Evolutionary conservation across 805 yeast species (phyloP).

Genomic region (Starmera pachycereana): DNA sequence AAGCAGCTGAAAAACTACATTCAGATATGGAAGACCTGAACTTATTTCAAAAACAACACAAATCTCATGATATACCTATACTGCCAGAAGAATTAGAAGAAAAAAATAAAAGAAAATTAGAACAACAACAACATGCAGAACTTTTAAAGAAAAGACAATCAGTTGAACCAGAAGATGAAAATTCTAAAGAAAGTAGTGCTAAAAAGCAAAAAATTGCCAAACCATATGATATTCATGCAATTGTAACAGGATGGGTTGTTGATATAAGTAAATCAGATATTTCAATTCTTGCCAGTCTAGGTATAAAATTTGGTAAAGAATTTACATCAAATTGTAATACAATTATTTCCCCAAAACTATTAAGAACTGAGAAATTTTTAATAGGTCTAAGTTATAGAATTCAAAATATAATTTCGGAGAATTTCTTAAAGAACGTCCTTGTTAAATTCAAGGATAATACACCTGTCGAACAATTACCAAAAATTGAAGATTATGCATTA

Average conservation of each 20-base stretch:
- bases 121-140: constrained; percentile 6
- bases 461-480: constrained; percentile 14
- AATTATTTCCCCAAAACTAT: constrained; percentile 68
- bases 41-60: constrained; percentile 45
- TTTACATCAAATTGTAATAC: constrained; percentile 29
- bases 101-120: constrained; percentile 20
- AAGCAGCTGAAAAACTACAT: constrained; percentile 58
- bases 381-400: constrained; percentile 49
- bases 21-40: constrained; percentile 60
- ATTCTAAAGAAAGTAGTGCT: constrained; percentile 3
- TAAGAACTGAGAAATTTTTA: constrained; percentile 82
- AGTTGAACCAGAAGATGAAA: constrained; percentile 10
- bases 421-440: constrained; percentile 38
- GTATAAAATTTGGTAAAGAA: constrained; percentile 38
- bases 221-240: constrained; percentile 34
- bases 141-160: neutral
- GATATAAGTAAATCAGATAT: constrained; percentile 34
- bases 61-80: constrained; percentile 26
- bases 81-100: constrained; percentile 31
- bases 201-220: constrained; percentile 10
- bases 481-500: constrained; percentile 19
- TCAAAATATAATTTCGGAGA: constrained; percentile 43
- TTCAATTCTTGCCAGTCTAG: constrained; percentile 35
- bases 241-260: constrained; percentile 58
- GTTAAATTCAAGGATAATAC: constrained; percentile 16